Conservation (phyloP, 1,284 basidiomycete species). For the Mycena citricolor region DNA sequence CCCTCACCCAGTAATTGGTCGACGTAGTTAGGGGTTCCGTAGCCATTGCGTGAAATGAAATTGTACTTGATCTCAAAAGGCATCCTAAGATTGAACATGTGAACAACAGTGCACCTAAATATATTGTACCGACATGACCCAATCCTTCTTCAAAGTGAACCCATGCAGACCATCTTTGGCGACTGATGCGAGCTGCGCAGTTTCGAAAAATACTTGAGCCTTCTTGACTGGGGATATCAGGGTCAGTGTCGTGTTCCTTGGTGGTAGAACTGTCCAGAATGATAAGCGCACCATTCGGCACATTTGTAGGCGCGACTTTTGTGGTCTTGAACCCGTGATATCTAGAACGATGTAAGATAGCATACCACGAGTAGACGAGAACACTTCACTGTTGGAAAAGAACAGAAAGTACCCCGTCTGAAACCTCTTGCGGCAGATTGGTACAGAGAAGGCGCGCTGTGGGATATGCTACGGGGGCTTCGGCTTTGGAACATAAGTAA, state of each 20-base stretch:
- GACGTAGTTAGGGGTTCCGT: neutral
- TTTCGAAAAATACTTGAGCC: slow-evolving; percentile 77
- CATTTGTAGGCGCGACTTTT: slow-evolving; percentile 67
- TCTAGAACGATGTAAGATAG: slow-evolving; percentile 35
- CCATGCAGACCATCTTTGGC: slow-evolving; percentile 80
- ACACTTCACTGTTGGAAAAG: slow-evolving; percentile 83
- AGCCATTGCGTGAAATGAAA: slow-evolving; percentile 11
- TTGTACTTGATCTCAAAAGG: slow-evolving; percentile 16
- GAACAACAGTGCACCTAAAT: slow-evolving; percentile 41
- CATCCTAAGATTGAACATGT: slow-evolving; percentile 7
- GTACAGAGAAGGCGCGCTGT: slow-evolving; percentile 67
- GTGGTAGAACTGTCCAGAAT: neutral
- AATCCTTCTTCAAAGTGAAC: slow-evolving; percentile 79
- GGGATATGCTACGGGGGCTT: slow-evolving; percentile 51
- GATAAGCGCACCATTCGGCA: slow-evolving; percentile 52
- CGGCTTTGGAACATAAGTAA: slow-evolving; percentile 34
- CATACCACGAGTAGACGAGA: slow-evolving; percentile 2
- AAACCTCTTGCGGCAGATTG: slow-evolving; percentile 80
- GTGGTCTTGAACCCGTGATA: slow-evolving; percentile 77
- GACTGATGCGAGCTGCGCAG: slow-evolving; percentile 64
- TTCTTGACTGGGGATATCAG: slow-evolving; percentile 54
- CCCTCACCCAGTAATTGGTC: slow-evolving; percentile 22
- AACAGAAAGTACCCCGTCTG: slow-evolving; percentile 76
- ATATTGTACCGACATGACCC: slow-evolving; percentile 76
- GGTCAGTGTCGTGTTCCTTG: neutral